A percentile compares a stretch with the other conserved stretches of the same genome.
phyloP scores from a whole-genome alignment of 805 yeast species.

The Tetrapisispora iriomotensis region DNA sequence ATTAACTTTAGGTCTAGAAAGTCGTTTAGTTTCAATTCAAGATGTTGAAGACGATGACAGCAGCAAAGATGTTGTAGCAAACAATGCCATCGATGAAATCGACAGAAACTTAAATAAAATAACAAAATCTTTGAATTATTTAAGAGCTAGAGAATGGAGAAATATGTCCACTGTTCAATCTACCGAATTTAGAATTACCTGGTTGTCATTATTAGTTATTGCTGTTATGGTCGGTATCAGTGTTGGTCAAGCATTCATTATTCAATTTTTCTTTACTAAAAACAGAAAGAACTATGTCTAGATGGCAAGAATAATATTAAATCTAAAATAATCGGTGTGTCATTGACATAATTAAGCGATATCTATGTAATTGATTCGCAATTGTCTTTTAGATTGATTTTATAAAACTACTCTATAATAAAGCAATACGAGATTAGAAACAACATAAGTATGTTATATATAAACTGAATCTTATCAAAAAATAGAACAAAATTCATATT shows the following conservation, averaged over 20 bases:
- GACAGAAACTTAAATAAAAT: slow-evolving; percentile 50
- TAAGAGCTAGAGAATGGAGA: slow-evolving; percentile 94
- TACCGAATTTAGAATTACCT: slow-evolving; percentile 69
- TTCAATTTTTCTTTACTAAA: slow-evolving; percentile 63
- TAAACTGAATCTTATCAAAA: no score
- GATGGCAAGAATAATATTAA: not conserved
- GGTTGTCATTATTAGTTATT: slow-evolving; percentile 64
- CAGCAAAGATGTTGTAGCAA: slow-evolving; percentile 43
- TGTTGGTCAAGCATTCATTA: slow-evolving; percentile 65
- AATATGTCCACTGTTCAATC: slow-evolving; percentile 85
- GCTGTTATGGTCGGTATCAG: slow-evolving; percentile 70
- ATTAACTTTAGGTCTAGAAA: slow-evolving; percentile 46
- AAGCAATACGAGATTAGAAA: no score
- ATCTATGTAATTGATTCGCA: no score
- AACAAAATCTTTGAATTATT: slow-evolving; percentile 61
- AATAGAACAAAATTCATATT: no score
- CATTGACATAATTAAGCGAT: no score
- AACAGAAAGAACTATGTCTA: slow-evolving; percentile 6
- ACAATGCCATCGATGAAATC: slow-evolving; percentile 46
- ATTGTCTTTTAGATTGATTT: no score
- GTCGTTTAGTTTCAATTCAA: slow-evolving; percentile 21
- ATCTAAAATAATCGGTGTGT: no score
- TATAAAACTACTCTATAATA: no score
- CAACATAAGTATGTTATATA: no score
- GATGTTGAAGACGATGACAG: slow-evolving; percentile 29